Conservation (phyloP, 169 alveolate genomes). For the Eimeria acervulina region DNA sequence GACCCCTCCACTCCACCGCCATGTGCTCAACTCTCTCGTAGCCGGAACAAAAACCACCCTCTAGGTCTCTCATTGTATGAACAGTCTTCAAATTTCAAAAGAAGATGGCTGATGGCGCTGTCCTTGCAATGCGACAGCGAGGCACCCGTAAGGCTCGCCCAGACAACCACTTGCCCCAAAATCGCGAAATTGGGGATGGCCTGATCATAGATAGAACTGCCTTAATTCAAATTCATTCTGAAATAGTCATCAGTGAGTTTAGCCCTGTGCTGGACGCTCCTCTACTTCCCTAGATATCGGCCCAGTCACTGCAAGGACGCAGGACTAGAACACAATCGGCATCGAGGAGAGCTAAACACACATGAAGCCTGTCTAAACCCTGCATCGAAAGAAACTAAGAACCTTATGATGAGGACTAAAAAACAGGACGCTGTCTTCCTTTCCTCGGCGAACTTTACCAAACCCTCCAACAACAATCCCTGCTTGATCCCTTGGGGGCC, state of each 20-base stretch:
- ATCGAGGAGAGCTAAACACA: neutral
- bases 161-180: neutral
- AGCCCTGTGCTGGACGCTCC: neutral
- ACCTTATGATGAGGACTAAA: neutral
- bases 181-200: neutral
- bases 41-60: neutral
- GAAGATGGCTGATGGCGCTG: neutral
- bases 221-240: neutral
- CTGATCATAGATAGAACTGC: neutral
- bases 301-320: neutral
- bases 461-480: neutral
- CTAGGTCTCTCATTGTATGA: neutral
- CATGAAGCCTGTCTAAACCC: neutral
- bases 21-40: neutral
- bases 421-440: neutral
- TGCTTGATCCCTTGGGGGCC: slow-evolving; percentile 18
- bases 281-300: neutral
- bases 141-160: slow-evolving; percentile 33
- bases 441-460: neutral
- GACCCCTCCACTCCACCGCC: neutral
- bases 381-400: neutral
- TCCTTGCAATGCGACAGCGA: neutral
- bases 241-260: neutral
- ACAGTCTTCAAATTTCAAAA: neutral
- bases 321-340: slow-evolving; percentile 12